These are phyloP conservation scores for Anisodus acutangulus DNA, from an alignment of 257 asterid species.

Conservation along the genomic window DNA sequence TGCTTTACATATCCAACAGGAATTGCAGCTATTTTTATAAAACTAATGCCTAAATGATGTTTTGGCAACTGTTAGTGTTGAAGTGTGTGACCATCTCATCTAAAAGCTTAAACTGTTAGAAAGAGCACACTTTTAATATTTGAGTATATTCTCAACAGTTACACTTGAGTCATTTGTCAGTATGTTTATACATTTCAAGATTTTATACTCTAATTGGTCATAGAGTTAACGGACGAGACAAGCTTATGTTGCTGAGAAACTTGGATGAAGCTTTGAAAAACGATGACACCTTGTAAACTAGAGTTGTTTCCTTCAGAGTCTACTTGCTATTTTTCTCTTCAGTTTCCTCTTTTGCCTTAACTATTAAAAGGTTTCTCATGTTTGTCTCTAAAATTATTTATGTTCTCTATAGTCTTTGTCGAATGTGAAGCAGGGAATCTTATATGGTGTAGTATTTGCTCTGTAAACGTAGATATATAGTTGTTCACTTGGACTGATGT, in stretches of 20 bases:
- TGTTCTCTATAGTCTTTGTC: not conserved
- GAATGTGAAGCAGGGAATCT: conserved; percentile 5
- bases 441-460: not conserved
- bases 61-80: not conserved
- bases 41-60: not conserved
- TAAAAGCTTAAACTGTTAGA: no score
- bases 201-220: not conserved
- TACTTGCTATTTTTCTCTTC: not conserved
- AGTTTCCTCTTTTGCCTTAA: not conserved
- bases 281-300: not conserved
- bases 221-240: not conserved
- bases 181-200: not conserved
- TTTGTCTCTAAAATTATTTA: not conserved
- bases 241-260: not conserved
- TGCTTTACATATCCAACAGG: no score
- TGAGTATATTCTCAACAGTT: no score
- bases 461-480: not conserved
- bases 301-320: no score
- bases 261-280: not conserved
- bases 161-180: not conserved
- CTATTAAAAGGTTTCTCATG: not conserved
- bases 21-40: not conserved
- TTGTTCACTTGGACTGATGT: conserved; percentile 12
- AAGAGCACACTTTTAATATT: no score
- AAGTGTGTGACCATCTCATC: no score